Evolutionary conservation across 495 filamentous ascomycete genomes (phyloP).

Genomic region (Xylaria palmicola): DNA sequence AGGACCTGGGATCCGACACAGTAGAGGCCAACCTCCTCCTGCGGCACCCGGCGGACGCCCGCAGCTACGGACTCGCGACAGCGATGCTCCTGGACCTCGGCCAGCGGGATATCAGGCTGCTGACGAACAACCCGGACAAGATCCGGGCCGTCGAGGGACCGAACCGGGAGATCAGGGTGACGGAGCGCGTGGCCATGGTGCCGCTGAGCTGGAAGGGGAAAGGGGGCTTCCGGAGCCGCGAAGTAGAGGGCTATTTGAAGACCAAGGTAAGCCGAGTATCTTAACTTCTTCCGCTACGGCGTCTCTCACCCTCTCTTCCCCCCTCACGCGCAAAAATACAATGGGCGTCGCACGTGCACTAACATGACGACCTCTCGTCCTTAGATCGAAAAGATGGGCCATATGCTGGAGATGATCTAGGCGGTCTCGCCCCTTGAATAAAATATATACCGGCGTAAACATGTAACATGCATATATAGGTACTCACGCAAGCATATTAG

Average conservation of each 20-base stretch:
- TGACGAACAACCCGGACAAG: slow-evolving; percentile 99
- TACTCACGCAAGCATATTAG: slow-evolving; percentile 6
- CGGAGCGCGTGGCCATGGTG: slow-evolving; percentile 90
- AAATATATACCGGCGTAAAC: not conserved
- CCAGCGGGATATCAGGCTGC: slow-evolving; percentile 69
- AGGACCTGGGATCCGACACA: slow-evolving; percentile 92
- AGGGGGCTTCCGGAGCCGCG: slow-evolving; percentile 77
- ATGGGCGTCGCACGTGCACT: not conserved
- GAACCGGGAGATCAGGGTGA: slow-evolving; percentile 80
- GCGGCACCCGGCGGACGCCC: slow-evolving; percentile 89
- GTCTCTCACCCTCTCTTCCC: not conserved
- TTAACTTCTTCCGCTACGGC: not conserved
- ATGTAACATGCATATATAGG: not conserved
- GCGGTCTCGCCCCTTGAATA: slow-evolving; percentile 5
- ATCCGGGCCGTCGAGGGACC: slow-evolving; percentile 91
- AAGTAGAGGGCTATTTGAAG: slow-evolving; percentile 88
- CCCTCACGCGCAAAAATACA: not conserved
- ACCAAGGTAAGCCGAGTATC: slow-evolving; percentile 69
- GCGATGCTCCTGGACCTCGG: slow-evolving; percentile 89
- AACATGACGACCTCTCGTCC: slow-evolving; percentile 5
- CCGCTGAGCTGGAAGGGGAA: slow-evolving; percentile 91
- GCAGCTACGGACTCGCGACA: slow-evolving; percentile 91
- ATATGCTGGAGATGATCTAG: slow-evolving; percentile 51
- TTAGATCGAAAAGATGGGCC: slow-evolving; percentile 70
- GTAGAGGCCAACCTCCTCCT: slow-evolving; percentile 93